phyloP scores from a whole-genome alignment of 2,329 filamentous ascomycete genomes.

The Eurotiales sp. region DNA sequence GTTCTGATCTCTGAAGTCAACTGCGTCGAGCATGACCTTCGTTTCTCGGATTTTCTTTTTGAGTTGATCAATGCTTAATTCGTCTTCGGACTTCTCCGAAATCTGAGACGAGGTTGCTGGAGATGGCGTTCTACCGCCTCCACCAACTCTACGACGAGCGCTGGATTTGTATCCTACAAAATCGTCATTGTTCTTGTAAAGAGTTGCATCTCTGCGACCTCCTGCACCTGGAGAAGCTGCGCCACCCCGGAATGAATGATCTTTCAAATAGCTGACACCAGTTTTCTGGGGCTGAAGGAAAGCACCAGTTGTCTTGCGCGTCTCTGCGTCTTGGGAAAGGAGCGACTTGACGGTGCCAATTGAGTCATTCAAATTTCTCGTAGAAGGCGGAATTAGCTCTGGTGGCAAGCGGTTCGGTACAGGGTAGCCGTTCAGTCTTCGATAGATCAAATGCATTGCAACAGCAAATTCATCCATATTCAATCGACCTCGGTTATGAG shows the following conservation, averaged over 20 bases:
- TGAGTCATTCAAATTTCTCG: slow-evolving; percentile 85
- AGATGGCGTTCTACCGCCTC: slow-evolving; percentile 68
- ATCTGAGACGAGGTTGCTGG: slow-evolving; percentile 68
- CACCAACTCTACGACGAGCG: slow-evolving; percentile 77
- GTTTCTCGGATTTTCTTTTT: slow-evolving; percentile 92
- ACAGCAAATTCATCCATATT: slow-evolving; percentile 98
- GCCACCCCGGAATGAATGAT: slow-evolving; percentile 77
- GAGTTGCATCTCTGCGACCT: slow-evolving; percentile 86
- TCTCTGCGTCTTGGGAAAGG: slow-evolving; percentile 83
- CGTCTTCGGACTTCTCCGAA: slow-evolving; percentile 67
- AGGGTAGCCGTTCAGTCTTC: slow-evolving; percentile 93
- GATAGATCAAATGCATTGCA: slow-evolving; percentile 98
- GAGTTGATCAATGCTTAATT: slow-evolving; percentile 79
- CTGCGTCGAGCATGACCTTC: slow-evolving; percentile 88
- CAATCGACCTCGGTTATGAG: slow-evolving; percentile 87
- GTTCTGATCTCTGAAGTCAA: slow-evolving; percentile 93
- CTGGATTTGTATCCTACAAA: slow-evolving; percentile 90
- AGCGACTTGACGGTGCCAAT: slow-evolving; percentile 90
- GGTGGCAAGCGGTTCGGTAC: slow-evolving; percentile 82
- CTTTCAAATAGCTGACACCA: slow-evolving; percentile 97
- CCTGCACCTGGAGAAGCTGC: slow-evolving; percentile 53
- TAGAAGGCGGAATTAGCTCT: slow-evolving; percentile 91
- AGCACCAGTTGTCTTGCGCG: slow-evolving; percentile 82
- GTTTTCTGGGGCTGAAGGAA: slow-evolving; percentile 91
- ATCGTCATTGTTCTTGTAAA: slow-evolving; percentile 95